Evolutionary conservation across 164 flowering plant species (phyloP).

Genomic region (Amborella trichopoda): DNA sequence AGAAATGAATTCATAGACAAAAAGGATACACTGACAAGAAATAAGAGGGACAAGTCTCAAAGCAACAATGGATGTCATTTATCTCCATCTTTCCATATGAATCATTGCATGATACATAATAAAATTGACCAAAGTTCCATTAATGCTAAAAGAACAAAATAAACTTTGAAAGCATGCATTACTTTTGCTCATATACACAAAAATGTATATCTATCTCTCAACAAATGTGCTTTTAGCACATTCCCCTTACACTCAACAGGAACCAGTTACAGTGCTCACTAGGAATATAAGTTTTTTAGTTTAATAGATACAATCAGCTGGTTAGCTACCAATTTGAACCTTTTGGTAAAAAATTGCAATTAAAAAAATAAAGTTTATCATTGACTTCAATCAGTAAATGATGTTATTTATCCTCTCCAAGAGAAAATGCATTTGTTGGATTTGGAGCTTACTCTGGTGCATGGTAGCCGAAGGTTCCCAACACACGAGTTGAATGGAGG

Average conservation of each 20-base stretch:
- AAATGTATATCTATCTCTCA: too few relatives aligned
- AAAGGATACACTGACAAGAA: too few relatives aligned
- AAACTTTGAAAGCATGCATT: neutral
- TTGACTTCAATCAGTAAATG: neutral
- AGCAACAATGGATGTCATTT: too few relatives aligned
- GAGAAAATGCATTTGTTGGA: neutral
- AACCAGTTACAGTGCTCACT: too few relatives aligned
- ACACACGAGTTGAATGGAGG: constrained; percentile 41
- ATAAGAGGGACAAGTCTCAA: too few relatives aligned
- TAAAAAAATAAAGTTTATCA: neutral
- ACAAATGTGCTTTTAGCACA: too few relatives aligned
- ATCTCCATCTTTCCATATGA: neutral
- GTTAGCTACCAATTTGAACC: neutral
- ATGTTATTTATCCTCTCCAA: too few relatives aligned
- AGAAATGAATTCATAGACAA: neutral
- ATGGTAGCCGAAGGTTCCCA: constrained; percentile 56
- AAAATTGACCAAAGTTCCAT: neutral
- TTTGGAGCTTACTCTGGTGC: constrained; percentile 36
- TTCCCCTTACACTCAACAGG: too few relatives aligned
- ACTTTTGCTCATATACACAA: neutral
- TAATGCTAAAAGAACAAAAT: neutral
- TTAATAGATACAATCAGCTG: neutral
- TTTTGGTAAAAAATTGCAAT: neutral
- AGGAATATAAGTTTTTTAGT: neutral
- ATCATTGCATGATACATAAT: neutral